These are phyloP conservation scores for Actinidia chinensis DNA, from an alignment of 179 eudicot species.

Conservation along the genomic window DNA sequence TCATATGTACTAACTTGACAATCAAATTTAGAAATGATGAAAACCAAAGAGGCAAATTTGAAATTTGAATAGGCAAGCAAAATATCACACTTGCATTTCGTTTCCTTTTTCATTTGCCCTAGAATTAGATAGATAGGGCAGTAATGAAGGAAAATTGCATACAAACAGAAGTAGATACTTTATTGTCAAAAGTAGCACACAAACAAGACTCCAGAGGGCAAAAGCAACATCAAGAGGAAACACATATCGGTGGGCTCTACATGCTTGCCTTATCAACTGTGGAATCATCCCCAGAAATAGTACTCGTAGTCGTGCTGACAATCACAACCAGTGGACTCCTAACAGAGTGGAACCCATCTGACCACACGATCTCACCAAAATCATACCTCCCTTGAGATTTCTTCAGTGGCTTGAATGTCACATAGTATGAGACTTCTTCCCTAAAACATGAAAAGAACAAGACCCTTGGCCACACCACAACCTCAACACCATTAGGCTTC, in stretches of 20 bases:
- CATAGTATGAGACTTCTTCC: conserved; percentile 36
- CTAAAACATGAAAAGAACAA: conserved; percentile 35
- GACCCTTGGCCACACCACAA: conserved; percentile 44
- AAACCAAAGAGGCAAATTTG: no score
- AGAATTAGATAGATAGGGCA: no score
- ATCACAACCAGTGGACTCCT: conserved; percentile 48
- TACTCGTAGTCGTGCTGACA: conserved; percentile 23
- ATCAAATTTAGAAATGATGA: no score
- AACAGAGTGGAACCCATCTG: conserved; percentile 42
- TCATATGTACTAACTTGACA: no score
- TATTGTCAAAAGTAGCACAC: neutral
- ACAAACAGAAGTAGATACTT: neutral
- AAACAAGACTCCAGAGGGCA: neutral
- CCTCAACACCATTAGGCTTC: conserved; percentile 48
- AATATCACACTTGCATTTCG: no score
- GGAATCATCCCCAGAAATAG: neutral
- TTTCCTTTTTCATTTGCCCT: no score
- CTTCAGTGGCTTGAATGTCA: conserved; percentile 40
- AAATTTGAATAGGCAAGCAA: no score
- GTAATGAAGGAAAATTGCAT: neutral
- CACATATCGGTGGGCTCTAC: neutral
- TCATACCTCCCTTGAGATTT: conserved; percentile 45
- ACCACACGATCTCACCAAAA: conserved; percentile 53
- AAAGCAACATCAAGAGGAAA: neutral
- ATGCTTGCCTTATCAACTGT: neutral